Percentiles rank a stretch among this genome's conserved stretches.
These are phyloP conservation scores for Omphalotus guepiniiformis DNA, from an alignment of 768 basidiomycete species.

Conservation along the genomic window DNA sequence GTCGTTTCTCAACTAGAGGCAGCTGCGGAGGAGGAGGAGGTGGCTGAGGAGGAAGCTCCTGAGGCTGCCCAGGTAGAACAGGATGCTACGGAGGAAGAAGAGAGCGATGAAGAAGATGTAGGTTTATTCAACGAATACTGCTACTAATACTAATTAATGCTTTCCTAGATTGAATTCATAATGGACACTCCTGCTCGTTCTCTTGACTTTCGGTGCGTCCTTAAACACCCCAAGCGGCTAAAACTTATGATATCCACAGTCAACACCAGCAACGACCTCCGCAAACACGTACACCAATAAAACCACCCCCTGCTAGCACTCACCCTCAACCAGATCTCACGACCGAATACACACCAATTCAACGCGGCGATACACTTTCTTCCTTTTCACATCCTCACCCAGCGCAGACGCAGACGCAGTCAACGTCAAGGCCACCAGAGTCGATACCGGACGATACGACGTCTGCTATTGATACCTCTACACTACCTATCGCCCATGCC, in stretches of 20 bases:
- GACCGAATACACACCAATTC: slow-evolving; percentile 78
- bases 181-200: slow-evolving; percentile 75
- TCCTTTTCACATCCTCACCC: slow-evolving; percentile 19
- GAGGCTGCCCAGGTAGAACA: slow-evolving; percentile 27
- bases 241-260: slow-evolving; percentile 24
- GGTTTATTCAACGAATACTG: no score
- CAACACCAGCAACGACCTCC: slow-evolving; percentile 10
- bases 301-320: slow-evolving; percentile 16
- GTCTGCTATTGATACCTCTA: slow-evolving; percentile 60
- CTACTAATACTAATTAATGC: slow-evolving; percentile 10
- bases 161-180: slow-evolving; percentile 81
- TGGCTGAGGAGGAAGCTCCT: slow-evolving; percentile 29
- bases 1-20: slow-evolving; percentile 48
- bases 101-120: slow-evolving; percentile 43
- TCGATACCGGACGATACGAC: slow-evolving; percentile 52
- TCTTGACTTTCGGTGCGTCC: slow-evolving; percentile 65
- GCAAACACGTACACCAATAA: slow-evolving; percentile 25
- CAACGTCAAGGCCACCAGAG: slow-evolving; percentile 1
- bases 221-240: slow-evolving; percentile 21
- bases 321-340: slow-evolving; percentile 59
- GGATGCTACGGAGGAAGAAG: slow-evolving; percentile 36
- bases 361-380: slow-evolving; percentile 46
- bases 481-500: slow-evolving; percentile 61
- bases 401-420: slow-evolving; percentile 12
- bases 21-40: slow-evolving; percentile 38